phyloP scores from a whole-genome alignment of 2,329 filamentous ascomycete species.

The Alternaria longipes region DNA sequence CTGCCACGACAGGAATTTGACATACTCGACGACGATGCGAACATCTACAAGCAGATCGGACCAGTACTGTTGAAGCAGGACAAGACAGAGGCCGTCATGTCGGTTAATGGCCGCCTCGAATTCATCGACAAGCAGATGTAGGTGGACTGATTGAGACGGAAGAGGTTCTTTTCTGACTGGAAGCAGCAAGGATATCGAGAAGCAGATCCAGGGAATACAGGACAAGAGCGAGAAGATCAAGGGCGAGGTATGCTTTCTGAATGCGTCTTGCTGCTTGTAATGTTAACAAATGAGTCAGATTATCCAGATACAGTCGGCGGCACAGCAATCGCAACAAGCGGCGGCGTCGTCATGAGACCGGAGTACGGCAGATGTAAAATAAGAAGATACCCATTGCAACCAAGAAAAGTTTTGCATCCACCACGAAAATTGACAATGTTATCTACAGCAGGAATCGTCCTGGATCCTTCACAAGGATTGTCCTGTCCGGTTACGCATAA shows the following conservation, averaged over 20 bases:
- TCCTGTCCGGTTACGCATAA: background rate
- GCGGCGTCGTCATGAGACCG: conserved; percentile 18
- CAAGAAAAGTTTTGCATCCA: background rate
- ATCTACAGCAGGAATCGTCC: background rate
- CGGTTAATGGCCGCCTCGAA: conserved; percentile 87
- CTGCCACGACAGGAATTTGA: conserved; percentile 74
- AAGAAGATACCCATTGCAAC: conserved; percentile 13
- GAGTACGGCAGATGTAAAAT: background rate
- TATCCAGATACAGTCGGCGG: conserved; percentile 37
- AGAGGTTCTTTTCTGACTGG: conserved; percentile 8
- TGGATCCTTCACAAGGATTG: background rate
- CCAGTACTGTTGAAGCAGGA: conserved; percentile 96
- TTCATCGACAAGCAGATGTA: conserved; percentile 96
- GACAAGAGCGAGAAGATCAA: conserved; percentile 72
- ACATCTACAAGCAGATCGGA: conserved; percentile 95
- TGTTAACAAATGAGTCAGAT: conserved; percentile 31
- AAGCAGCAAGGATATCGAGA: conserved; percentile 70
- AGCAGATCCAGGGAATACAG: conserved; percentile 70
- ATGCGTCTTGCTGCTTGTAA: background rate
- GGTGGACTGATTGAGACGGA: conserved; percentile 40
- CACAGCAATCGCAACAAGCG: conserved; percentile 38
- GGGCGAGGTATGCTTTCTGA: conserved; percentile 62
- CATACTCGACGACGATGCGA: conserved; percentile 78
- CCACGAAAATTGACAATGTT: background rate
- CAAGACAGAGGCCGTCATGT: conserved; percentile 85